Percentiles rank a stretch among this genome's conserved stretches.
phyloP scores from a whole-genome alignment of 192 early-diverging fungal genomes.

The Paraglomus brasilianum region DNA sequence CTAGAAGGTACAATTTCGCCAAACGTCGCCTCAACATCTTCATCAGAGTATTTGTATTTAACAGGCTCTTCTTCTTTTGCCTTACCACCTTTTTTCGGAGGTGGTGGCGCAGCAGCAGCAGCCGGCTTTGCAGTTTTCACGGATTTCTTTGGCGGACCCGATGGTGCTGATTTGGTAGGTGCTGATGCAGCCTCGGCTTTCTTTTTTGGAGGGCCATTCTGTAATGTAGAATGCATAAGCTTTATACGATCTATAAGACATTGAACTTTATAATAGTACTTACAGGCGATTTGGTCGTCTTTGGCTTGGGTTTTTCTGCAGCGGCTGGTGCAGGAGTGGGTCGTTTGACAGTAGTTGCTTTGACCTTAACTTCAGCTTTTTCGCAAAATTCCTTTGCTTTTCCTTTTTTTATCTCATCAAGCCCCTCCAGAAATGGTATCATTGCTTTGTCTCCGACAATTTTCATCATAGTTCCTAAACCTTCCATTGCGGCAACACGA shows the following conservation, averaged over 20 bases:
- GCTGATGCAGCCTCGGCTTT: conserved; percentile 29
- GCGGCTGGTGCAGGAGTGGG: conserved; percentile 35
- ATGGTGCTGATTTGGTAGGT: conserved; percentile 31
- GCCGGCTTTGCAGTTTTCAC: neutral
- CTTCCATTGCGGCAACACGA: conserved; percentile 81
- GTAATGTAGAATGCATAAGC: conserved; percentile 31
- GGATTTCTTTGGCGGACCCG: conserved; percentile 34
- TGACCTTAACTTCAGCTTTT: conserved; percentile 81
- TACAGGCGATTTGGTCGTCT: no score
- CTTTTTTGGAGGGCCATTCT: conserved; percentile 38
- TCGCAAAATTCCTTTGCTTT: conserved; percentile 89
- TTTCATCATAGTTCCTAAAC: conserved; percentile 87
- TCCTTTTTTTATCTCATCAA: conserved; percentile 84
- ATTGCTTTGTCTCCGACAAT: conserved; percentile 77
- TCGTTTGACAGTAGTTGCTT: conserved; percentile 49
- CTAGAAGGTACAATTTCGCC: conserved; percentile 60
- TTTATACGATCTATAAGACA: neutral
- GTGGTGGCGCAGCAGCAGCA: conserved; percentile 37
- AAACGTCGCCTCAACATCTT: conserved; percentile 67
- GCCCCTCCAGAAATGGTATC: conserved; percentile 69
- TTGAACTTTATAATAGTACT: no score
- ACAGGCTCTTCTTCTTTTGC: conserved; percentile 59
- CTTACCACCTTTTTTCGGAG: conserved; percentile 41
- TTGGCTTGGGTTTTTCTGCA: neutral
- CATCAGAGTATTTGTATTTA: conserved; percentile 68